Evolutionary conservation across 2,329 filamentous ascomycete genomes (phyloP).

Genomic region (Allantophomopsis cytisporea): DNA sequence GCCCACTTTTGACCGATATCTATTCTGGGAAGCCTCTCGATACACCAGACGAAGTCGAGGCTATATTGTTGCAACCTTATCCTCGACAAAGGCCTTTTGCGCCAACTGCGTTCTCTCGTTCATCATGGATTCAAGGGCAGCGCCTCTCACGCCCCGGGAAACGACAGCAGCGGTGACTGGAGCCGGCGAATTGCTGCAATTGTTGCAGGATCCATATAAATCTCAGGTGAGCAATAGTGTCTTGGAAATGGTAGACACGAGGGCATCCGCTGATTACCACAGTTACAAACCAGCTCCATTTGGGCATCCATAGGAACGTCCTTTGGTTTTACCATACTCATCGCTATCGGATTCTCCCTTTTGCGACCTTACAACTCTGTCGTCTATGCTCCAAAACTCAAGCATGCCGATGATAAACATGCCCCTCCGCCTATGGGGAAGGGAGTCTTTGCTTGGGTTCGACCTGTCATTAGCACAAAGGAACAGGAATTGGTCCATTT

Average conservation of each 20-base stretch:
- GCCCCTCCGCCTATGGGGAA: conserved; percentile 76
- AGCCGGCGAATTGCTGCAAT: conserved; percentile 11
- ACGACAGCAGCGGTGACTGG: not conserved
- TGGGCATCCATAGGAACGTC: conserved; percentile 72
- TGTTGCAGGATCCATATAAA: conserved; percentile 16
- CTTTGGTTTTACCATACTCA: conserved; percentile 56
- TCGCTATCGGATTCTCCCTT: conserved; percentile 74
- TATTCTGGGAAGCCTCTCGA: too few species aligned
- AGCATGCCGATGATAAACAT: conserved; percentile 84
- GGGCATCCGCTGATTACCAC: not conserved
- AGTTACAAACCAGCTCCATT: conserved; percentile 40
- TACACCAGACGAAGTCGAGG: too few species aligned
- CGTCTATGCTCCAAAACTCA: conserved; percentile 88
- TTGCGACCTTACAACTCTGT: conserved; percentile 82
- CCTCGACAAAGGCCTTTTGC: too few species aligned
- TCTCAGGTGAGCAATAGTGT: conserved; percentile 6
- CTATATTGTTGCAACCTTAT: too few species aligned
- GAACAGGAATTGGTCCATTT: conserved; percentile 69
- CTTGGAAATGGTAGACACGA: not conserved
- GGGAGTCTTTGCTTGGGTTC: conserved; percentile 78
- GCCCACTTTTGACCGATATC: too few species aligned
- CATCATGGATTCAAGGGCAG: too few species aligned
- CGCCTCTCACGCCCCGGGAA: too few species aligned
- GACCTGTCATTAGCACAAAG: conserved; percentile 61
- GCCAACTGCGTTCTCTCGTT: too few species aligned